phyloP scores from a whole-genome alignment of 192 early-diverging fungal genomes.

The Obelidium mucronatum region DNA sequence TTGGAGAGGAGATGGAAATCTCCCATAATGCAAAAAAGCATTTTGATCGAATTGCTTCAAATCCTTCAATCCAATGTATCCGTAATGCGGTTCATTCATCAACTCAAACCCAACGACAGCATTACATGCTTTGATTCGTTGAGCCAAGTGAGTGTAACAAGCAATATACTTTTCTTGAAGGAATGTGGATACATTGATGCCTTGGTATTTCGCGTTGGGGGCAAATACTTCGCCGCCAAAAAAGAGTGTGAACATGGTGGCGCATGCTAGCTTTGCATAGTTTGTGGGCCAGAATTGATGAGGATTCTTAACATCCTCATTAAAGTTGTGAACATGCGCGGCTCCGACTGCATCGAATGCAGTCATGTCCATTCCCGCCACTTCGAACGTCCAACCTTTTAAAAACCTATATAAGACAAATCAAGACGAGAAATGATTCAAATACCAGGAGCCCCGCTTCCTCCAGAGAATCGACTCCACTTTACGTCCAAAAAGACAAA shows the following conservation, averaged over 20 bases:
- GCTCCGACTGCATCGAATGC: conserved; percentile 79
- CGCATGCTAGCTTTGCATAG: conserved; percentile 81
- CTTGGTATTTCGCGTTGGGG: conserved; percentile 67
- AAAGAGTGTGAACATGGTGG: conserved; percentile 87
- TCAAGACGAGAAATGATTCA: background rate
- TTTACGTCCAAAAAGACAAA: conserved; percentile 1
- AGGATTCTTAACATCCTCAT: conserved; percentile 32
- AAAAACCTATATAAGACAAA: too few relatives aligned
- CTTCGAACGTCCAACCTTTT: conserved; percentile 80
- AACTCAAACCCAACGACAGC: conserved; percentile 81
- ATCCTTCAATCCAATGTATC: conserved; percentile 76
- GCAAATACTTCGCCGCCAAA: conserved; percentile 78
- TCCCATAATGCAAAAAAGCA: conserved; percentile 72
- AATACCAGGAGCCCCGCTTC: conserved; percentile 78
- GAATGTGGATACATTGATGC: conserved; percentile 68
- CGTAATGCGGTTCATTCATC: conserved; percentile 78
- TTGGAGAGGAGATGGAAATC: conserved; percentile 73
- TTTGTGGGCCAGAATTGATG: conserved; percentile 86
- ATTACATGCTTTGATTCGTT: conserved; percentile 67
- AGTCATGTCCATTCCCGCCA: conserved; percentile 73
- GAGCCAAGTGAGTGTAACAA: conserved; percentile 73
- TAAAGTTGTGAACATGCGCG: conserved; percentile 78
- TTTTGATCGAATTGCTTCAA: conserved; percentile 69
- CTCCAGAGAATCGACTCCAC: conserved; percentile 74
- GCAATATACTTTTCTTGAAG: conserved; percentile 70